These are phyloP conservation scores for Candida odintsovae DNA, from an alignment of 805 yeast genomes.

Conservation along the genomic window DNA sequence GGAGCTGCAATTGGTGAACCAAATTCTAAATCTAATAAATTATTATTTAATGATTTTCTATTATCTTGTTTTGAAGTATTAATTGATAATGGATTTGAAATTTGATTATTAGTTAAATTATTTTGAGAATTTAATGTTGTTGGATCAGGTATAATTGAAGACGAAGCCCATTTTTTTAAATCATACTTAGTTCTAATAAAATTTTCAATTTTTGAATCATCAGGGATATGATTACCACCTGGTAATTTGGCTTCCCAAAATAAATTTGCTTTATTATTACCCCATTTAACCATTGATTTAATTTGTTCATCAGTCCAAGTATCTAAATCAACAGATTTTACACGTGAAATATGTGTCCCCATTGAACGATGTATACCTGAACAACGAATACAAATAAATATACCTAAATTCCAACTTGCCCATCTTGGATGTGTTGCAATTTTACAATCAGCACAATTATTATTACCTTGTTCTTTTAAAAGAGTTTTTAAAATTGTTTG, in stretches of 20 bases:
- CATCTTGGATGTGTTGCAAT: conserved; percentile 87
- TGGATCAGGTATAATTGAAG: conserved; percentile 58
- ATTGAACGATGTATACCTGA: conserved; percentile 93
- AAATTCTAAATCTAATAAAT: conserved; percentile 26
- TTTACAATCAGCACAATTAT: conserved; percentile 88
- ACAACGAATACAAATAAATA: conserved; percentile 89
- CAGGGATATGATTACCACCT: conserved; percentile 60
- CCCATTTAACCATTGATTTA: conserved; percentile 77
- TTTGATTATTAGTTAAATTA: not conserved
- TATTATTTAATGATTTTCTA: conserved; percentile 12
- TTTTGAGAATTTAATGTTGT: conserved; percentile 1
- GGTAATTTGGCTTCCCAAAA: conserved; percentile 86
- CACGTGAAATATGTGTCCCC: conserved; percentile 94
- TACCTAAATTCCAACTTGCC: conserved; percentile 96
- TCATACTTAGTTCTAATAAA: conserved; percentile 93
- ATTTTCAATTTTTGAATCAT: conserved; percentile 77
- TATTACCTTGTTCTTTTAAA: conserved; percentile 72
- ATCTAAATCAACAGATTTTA: conserved; percentile 90
- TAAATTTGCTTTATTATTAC: conserved; percentile 68
- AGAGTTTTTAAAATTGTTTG: conserved; percentile 60
- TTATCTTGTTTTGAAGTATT: conserved; percentile 10
- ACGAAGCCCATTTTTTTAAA: conserved; percentile 74
- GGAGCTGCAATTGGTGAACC: conserved; percentile 23
- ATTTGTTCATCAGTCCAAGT: conserved; percentile 96
- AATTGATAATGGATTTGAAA: not conserved